Base-by-base conservation (phyloP, 495 filamentous ascomycete genomes). In the Xylaria palmicola region DNA sequence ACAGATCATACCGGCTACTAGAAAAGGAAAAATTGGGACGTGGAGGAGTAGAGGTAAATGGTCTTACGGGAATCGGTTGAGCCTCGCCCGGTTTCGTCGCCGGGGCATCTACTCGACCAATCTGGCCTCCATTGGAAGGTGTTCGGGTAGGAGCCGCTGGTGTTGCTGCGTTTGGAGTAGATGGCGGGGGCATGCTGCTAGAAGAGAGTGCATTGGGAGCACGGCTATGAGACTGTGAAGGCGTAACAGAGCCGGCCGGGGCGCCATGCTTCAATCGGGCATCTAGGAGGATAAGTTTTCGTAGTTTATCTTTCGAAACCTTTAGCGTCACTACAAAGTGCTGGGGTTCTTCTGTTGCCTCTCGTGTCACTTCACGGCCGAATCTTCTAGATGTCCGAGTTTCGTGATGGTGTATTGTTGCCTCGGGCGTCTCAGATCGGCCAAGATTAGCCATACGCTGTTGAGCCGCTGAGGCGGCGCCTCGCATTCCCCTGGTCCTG, bases 351-450 rank as follows among this genome's bases (percentile, higher is more conserved):
- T 85, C 76, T 54, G 86, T 92, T 60, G 92, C 89, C 72, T 93
- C 91, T 59, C 88, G 81, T 39, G 77, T 75, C 30, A 74, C 62
- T 65, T 83, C 85, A 54, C 81, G 79, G 34, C 79, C 81, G 63
- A 75, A 78, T 66, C 87, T 81, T 56, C 88, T 78, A 22, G 84
- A 79, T 27, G 83, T 88, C 63, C 88, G 76, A 1, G 87, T 87
- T 68, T 92, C 91, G 65, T 91, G 87, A 72, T 90, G 85, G 24
- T 88, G 74, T 60, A 77, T 77, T 27, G 85, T 78, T 6, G 84
- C 77, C 72, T 98, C 94, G 1, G 95, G 94, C 0, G 94, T 97
- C 66, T 91, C 90, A 13, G 93, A 97, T 39, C 94, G 87, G 27
- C 88, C 91, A 32, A 95, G 68, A 62, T 89, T 91, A 7, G 90